phyloP scores from a whole-genome alignment of 768 basidiomycete genomes.

The Phylloporus rhodoxanthus region DNA sequence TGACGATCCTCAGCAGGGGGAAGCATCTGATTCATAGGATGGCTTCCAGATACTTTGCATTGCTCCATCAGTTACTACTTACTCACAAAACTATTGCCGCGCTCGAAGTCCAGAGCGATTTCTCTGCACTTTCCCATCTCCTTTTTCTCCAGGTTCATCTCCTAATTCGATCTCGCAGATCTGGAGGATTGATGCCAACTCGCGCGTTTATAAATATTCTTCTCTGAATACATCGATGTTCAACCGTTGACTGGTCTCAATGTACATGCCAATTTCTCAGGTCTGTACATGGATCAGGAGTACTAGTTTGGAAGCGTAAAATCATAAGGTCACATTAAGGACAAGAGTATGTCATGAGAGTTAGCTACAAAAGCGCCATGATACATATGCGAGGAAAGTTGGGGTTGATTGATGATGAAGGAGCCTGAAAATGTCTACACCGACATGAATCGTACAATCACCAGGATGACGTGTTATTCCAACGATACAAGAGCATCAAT shows the following conservation, averaged over 20 bases:
- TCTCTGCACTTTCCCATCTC: too few relatives aligned
- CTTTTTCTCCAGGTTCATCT: too few relatives aligned
- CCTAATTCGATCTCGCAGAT: too few relatives aligned
- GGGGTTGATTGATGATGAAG: not conserved
- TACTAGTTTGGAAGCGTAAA: too few relatives aligned
- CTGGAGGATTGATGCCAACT: too few relatives aligned
- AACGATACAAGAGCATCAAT: not conserved
- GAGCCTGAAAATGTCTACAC: not conserved
- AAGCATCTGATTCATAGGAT: constrained; percentile 11
- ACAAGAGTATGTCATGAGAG: not conserved
- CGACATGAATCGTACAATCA: not conserved
- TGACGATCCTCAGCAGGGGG: constrained; percentile 13
- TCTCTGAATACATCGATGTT: too few relatives aligned
- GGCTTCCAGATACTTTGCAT: not conserved
- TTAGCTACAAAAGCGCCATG: not conserved
- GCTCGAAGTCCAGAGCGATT: too few relatives aligned
- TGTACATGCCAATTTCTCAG: too few relatives aligned
- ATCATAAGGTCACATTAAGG: too few relatives aligned
- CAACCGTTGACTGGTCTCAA: too few relatives aligned
- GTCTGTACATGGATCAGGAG: too few relatives aligned
- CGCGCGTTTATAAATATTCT: too few relatives aligned
- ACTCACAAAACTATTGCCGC: constrained; percentile 40
- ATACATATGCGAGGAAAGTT: not conserved
- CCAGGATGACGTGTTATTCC: not conserved
- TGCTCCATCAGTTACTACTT: constrained; percentile 54